phyloP scores from a whole-genome alignment of 2,329 filamentous ascomycete genomes.

The Diaporthe velutina region DNA sequence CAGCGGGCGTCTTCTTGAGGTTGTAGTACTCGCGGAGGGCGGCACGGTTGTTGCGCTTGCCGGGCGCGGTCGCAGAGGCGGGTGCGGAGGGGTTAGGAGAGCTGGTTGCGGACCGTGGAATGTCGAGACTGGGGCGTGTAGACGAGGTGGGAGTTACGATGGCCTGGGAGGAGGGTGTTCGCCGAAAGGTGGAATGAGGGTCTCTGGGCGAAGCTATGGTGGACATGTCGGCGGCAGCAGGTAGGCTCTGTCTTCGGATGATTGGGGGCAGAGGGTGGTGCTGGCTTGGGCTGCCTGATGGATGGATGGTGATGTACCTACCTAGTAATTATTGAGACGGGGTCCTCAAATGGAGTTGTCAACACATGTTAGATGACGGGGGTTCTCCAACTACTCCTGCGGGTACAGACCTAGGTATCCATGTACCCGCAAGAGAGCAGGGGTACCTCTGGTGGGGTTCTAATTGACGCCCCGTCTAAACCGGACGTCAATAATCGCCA shows the following conservation, averaged over 20 bases:
- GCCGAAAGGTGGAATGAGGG: constrained; percentile 67
- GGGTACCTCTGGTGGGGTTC: neutral
- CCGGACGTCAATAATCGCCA: neutral
- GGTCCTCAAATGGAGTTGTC: neutral
- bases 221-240: constrained; percentile 62
- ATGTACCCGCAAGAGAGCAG: neutral
- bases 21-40: constrained; percentile 97
- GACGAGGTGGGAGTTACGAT: constrained; percentile 80
- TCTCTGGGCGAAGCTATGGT: constrained; percentile 75
- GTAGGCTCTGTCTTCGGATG: neutral
- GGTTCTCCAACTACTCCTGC: neutral
- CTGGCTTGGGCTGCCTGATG: neutral
- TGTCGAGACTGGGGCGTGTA: constrained; percentile 79
- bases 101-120: constrained; percentile 68
- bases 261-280: neutral
- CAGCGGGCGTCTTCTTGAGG: constrained; percentile 66
- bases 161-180: constrained; percentile 62
- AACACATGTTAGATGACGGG: constrained; percentile 16
- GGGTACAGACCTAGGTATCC: neutral
- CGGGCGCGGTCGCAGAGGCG: constrained; percentile 42
- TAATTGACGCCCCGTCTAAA: too few relatives aligned
- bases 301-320: neutral
- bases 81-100: constrained; percentile 60
- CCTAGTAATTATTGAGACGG: neutral
- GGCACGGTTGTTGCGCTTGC: constrained; percentile 77